These are phyloP conservation scores for Sanghuangporus weigelae DNA, from an alignment of 1,284 basidiomycete genomes.

Conservation along the genomic window DNA sequence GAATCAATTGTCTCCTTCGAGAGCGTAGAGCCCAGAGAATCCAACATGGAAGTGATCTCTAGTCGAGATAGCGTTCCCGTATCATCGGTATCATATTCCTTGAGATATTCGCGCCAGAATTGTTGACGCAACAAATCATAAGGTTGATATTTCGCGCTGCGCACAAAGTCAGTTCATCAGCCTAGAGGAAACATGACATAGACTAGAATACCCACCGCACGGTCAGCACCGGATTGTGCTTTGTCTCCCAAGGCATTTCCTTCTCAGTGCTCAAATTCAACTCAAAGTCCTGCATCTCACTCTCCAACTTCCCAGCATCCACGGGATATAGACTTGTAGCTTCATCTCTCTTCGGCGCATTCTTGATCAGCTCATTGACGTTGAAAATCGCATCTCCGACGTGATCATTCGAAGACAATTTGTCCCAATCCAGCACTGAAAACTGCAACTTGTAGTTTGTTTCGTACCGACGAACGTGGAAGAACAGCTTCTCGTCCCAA, in stretches of 20 bases:
- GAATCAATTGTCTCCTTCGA: slow-evolving; percentile 72
- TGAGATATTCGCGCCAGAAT: slow-evolving; percentile 90
- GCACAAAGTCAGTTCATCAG: neutral
- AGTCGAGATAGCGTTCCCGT: slow-evolving; percentile 73
- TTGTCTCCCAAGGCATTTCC: slow-evolving; percentile 58
- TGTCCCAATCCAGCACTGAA: slow-evolving; percentile 92
- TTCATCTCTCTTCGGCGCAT: slow-evolving; percentile 69
- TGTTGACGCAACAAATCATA: slow-evolving; percentile 87
- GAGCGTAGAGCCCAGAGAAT: slow-evolving; percentile 93
- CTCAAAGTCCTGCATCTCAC: slow-evolving; percentile 67
- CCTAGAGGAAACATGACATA: slow-evolving; percentile 20
- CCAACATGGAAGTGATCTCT: slow-evolving; percentile 94
- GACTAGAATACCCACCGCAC: slow-evolving; percentile 46
- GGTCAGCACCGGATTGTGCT: slow-evolving; percentile 54
- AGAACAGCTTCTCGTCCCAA: slow-evolving; percentile 95
- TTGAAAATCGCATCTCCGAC: slow-evolving; percentile 75
- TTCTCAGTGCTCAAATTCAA: slow-evolving; percentile 49
- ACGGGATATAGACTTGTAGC: slow-evolving; percentile 68
- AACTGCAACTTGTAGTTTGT: slow-evolving; percentile 73
- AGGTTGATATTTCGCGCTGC: slow-evolving; percentile 91
- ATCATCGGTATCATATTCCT: slow-evolving; percentile 90
- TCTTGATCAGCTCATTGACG: slow-evolving; percentile 64
- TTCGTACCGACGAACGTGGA: slow-evolving; percentile 91
- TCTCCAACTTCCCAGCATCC: slow-evolving; percentile 40
- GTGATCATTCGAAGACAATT: slow-evolving; percentile 83